These are phyloP conservation scores for Fonsecaea erecta DNA, from an alignment of 2,329 filamentous ascomycete genomes.

Conservation along the genomic window DNA sequence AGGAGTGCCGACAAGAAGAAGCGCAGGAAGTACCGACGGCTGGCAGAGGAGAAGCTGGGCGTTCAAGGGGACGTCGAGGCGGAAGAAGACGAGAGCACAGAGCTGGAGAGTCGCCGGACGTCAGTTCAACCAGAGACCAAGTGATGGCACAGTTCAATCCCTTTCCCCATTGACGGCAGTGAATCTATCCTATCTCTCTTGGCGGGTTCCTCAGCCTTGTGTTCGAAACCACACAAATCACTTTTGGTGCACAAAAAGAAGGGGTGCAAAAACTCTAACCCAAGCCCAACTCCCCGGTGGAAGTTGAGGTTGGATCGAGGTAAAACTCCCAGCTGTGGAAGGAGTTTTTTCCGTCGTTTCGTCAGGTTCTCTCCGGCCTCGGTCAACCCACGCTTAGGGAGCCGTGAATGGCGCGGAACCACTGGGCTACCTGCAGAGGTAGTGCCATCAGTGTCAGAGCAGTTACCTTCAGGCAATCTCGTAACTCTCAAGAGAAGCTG, in stretches of 20 bases:
- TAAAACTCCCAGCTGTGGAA: neutral
- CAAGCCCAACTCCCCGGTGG: neutral
- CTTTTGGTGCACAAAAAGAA: neutral
- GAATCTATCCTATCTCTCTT: neutral
- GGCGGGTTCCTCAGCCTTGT: constrained; percentile 9
- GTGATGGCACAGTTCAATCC: neutral
- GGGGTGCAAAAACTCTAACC: constrained; percentile 1
- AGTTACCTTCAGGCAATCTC: neutral
- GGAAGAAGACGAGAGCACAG: constrained; percentile 19
- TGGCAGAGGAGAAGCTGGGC: constrained; percentile 41
- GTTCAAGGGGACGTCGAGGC: constrained; percentile 19
- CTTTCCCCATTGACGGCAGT: neutral
- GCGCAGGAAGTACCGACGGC: constrained; percentile 49
- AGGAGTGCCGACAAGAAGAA: constrained; percentile 51
- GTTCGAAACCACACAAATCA: constrained; percentile 4
- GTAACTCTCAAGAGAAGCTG: neutral
- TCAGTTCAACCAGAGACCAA: neutral
- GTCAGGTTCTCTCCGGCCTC: constrained; percentile 2
- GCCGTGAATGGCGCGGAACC: neutral
- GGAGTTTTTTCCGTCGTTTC: neutral
- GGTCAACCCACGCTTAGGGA: neutral
- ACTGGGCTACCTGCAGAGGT: neutral
- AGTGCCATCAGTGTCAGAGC: neutral
- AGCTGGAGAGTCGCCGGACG: neutral
- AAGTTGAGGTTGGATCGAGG: neutral